Base-by-base conservation (phyloP, 2,329 filamentous ascomycete genomes). In the Amphichorda felina region DNA sequence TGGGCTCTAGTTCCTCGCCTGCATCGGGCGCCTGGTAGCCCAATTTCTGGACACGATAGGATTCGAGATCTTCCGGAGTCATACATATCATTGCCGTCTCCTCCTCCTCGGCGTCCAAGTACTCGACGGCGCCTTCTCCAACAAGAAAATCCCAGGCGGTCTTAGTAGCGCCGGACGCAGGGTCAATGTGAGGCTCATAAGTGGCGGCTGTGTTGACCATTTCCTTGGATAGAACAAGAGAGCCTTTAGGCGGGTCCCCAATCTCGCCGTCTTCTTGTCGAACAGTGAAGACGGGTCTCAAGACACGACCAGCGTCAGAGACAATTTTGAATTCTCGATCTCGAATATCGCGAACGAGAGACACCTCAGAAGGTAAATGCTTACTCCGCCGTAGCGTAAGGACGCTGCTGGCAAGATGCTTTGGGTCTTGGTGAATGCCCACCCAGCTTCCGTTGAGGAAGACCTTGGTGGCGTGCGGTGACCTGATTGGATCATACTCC, bases 21-120 rank as follows among this genome's bases (percentile, higher is more conserved):
- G 85, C 76, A 13, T 72, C 70, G n/a, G 38, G 38, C 8, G 32
- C 19, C 11, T 36, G 31, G 24, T 36, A 35, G 15, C 38, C 40
- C 8, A 33, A 25, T 56, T 84, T 83, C 37, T 80, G 66, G 45
- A 79, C 65, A 41, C 82, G 73, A 42, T 79, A 86, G 16, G 75
- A 75, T 41, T 94, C 87, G 26, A 98, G 66, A 52, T 96, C 91
- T 55, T 96, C 89, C 0, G 91, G 91, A 0, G 87, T 93, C 89
- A 98, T 98, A 57, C 88, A 86, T 51, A 98, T 98, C 91, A 98
- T 98, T 27, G 91, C 81, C 0, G 87, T 94, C 58, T 98, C 93
- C 55, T 98, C 91, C 65, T 98, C 93, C 54, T 98, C 93, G 0
- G 91, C 91, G 56, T 98, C 91, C 9, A 98, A 74, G 51, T 95